Evolutionary conservation across 371 early-diverging fungal species (phyloP).

Genomic region (Syncephalastrum contaminatum): DNA sequence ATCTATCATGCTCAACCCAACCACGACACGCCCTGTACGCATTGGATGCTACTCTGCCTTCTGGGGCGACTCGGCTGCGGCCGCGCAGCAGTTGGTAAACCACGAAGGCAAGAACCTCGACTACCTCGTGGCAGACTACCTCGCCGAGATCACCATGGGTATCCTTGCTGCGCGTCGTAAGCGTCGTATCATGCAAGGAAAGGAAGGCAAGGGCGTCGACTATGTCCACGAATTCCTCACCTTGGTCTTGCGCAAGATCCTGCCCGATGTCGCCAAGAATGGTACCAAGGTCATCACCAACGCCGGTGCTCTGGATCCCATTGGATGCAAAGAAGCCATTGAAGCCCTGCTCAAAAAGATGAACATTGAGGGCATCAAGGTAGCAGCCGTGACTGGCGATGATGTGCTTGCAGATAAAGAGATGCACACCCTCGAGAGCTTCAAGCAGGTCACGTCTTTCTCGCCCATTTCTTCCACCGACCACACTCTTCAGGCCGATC

Average conservation of each 20-base stretch:
- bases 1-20: neutral
- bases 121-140: constrained; percentile 71
- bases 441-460: constrained; percentile 50
- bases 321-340: constrained; percentile 69
- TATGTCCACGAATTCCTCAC: constrained; percentile 66
- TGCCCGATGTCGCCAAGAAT: constrained; percentile 56
- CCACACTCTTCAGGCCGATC: constrained; percentile 49
- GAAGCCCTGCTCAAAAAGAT: constrained; percentile 52
- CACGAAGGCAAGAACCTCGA: constrained; percentile 68
- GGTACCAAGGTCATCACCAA: constrained; percentile 72
- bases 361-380: constrained; percentile 48
- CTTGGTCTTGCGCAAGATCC: constrained; percentile 51
- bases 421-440: constrained; percentile 23
- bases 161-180: constrained; percentile 64
- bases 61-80: constrained; percentile 67
- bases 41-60: constrained; percentile 76
- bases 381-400: constrained; percentile 73
- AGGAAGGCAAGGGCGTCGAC: constrained; percentile 55
- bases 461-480: constrained; percentile 39
- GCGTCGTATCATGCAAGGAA: constrained; percentile 44
- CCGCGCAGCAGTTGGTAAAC: constrained; percentile 71
- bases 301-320: constrained; percentile 73
- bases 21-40: constrained; percentile 43
- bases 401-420: constrained; percentile 48
- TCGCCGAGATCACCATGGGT: constrained; percentile 79